A percentile compares a stretch with the other conserved stretches of the same genome.
Evolutionary conservation across 768 basidiomycete genomes (phyloP).

Genomic region (Austroboletus festivus): DNA sequence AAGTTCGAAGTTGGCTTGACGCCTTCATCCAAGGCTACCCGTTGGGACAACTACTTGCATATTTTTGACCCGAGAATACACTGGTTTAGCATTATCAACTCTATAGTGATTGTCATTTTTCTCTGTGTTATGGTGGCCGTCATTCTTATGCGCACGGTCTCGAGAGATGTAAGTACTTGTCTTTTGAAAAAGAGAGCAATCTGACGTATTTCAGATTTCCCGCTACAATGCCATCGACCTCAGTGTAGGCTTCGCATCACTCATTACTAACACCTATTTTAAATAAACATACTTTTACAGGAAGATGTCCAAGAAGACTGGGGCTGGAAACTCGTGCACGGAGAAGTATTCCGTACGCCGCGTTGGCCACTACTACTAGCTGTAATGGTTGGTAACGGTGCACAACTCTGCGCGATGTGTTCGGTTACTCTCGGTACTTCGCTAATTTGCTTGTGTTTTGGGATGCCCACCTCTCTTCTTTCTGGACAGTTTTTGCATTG

Average conservation of each 20-base stretch:
- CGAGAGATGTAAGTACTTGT: conserved; percentile 66
- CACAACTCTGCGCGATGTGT: conserved; percentile 69
- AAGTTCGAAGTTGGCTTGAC: conserved; percentile 8
- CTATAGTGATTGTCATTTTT: conserved; percentile 86
- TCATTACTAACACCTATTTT: not conserved
- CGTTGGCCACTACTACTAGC: conserved; percentile 72
- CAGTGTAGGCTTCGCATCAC: conserved; percentile 49
- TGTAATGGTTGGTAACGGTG: conserved; percentile 80
- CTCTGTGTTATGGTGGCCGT: conserved; percentile 92
- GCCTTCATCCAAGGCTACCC: conserved; percentile 69
- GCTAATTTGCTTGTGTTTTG: not conserved
- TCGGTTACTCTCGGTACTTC: conserved; percentile 74
- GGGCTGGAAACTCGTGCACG: conserved; percentile 98
- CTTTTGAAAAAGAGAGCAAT: not conserved
- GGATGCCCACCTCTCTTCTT: conserved; percentile 3
- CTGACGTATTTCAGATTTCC: conserved; percentile 12
- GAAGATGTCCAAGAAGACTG: conserved; percentile 97
- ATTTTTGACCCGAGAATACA: conserved; percentile 93
- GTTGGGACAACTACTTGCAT: conserved; percentile 96
- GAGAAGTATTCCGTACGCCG: conserved; percentile 91
- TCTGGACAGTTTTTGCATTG: conserved; percentile 73
- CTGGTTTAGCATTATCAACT: conserved; percentile 95
- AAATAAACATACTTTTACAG: conserved; percentile 34
- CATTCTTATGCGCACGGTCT: conserved; percentile 82
- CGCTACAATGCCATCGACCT: conserved; percentile 95